These are phyloP conservation scores for Rhododendron vialii DNA, from an alignment of 148 eudicot species.

Conservation along the genomic window DNA sequence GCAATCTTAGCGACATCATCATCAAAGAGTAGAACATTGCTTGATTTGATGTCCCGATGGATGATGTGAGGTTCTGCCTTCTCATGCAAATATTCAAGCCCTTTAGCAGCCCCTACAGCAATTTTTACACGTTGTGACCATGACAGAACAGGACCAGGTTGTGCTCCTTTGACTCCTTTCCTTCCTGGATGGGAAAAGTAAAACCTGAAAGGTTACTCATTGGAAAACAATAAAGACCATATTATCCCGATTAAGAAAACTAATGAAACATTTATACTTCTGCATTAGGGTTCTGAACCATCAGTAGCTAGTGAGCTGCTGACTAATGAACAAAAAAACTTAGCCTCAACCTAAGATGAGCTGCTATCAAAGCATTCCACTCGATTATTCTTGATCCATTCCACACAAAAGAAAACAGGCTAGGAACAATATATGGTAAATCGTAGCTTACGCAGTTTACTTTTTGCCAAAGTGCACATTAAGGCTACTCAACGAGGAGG, in stretches of 20 bases:
- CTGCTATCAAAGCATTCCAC: neutral
- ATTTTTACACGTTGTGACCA: slow-evolving; percentile 83
- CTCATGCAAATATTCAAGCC: slow-evolving; percentile 77
- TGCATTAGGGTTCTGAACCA: neutral
- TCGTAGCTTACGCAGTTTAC: neutral
- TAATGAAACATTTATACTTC: neutral
- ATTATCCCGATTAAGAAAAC: neutral
- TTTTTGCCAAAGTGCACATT: neutral
- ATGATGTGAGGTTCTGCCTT: slow-evolving; percentile 70
- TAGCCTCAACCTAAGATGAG: neutral
- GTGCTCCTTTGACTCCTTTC: slow-evolving; percentile 77
- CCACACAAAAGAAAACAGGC: neutral
- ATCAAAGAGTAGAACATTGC: slow-evolving; percentile 69
- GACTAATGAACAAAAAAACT: neutral
- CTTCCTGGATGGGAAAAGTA: slow-evolving; percentile 34
- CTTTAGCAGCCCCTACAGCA: slow-evolving; percentile 83
- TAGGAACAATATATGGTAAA: neutral
- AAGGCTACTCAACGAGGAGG: neutral
- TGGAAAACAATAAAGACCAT: neutral
- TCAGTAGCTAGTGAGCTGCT: neutral
- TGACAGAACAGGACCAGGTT: slow-evolving; percentile 70
- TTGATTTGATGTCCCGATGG: slow-evolving; percentile 80
- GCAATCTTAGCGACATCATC: slow-evolving; percentile 82
- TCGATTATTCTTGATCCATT: neutral
- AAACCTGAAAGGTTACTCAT: neutral